Conservation (phyloP, 148 eudicot species). For the Hydrangea macrophylla region DNA sequence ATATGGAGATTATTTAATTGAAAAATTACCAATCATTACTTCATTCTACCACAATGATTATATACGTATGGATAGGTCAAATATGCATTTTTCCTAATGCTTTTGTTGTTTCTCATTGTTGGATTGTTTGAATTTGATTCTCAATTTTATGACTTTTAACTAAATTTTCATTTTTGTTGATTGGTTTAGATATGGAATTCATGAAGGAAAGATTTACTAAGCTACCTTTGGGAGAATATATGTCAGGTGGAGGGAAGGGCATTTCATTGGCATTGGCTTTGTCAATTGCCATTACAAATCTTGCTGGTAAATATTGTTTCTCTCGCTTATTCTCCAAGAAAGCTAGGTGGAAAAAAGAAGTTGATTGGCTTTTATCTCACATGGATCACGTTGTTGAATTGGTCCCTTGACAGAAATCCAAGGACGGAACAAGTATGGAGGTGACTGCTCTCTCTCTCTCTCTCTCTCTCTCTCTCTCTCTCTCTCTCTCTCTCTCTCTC, state of each 20-base stretch:
- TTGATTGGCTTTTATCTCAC: constrained; percentile 69
- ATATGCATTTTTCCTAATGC: too few species aligned
- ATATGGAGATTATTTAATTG: too few species aligned
- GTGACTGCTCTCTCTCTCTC: too few species aligned
- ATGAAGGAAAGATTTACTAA: constrained; percentile 60
- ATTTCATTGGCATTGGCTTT: constrained; percentile 56
- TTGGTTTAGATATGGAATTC: constrained; percentile 36
- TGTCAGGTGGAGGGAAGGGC: constrained; percentile 70
- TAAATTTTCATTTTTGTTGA: constrained; percentile 5
- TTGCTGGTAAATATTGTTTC: constrained; percentile 40
- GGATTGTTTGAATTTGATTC: neutral
- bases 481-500: too few species aligned
- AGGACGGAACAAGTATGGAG: constrained; percentile 52
- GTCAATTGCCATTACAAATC: constrained; percentile 58
- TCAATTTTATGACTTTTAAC: neutral
- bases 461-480: too few species aligned
- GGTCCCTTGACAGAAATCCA: constrained; percentile 46
- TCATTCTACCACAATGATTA: too few species aligned
- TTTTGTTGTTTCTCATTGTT: too few species aligned
- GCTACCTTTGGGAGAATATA: constrained; percentile 57
- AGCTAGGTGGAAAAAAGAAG: constrained; percentile 58
- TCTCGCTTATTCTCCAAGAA: constrained; percentile 6
- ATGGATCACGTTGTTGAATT: constrained; percentile 62
- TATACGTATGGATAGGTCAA: too few species aligned
- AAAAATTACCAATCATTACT: too few species aligned